Percentiles rank a stretch among this genome's conserved stretches.
Evolutionary conservation across 2,329 filamentous ascomycete species (phyloP).

Genomic region (Trichoderma pleuroti): DNA sequence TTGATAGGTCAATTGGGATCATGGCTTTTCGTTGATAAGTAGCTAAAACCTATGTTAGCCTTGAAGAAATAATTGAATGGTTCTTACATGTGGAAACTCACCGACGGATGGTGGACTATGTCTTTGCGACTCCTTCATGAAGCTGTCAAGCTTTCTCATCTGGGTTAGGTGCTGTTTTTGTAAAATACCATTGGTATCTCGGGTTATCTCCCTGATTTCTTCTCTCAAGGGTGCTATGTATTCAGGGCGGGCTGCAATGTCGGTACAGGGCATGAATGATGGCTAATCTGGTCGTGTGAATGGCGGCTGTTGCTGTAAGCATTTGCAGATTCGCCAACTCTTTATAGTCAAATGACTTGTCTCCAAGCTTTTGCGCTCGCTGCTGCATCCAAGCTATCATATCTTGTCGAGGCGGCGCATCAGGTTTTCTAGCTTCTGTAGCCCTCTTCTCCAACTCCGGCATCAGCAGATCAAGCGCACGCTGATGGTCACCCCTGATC

Average conservation of each 20-base stretch:
- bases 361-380: not conserved
- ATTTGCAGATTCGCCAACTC: constrained; percentile 42
- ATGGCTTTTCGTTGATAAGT: constrained; percentile 37
- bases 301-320: constrained; percentile 41
- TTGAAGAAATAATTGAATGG: not conserved
- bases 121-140: constrained; percentile 40
- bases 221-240: constrained; percentile 1
- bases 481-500: not conserved
- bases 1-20: constrained; percentile 42
- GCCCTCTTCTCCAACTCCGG: not conserved
- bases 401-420: not conserved
- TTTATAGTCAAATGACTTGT: not conserved
- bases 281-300: constrained; percentile 41
- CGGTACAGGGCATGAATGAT: constrained; percentile 36
- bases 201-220: not conserved
- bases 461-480: not conserved
- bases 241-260: constrained; percentile 46
- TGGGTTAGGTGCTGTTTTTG: constrained; percentile 18
- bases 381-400: not conserved
- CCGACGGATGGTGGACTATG: not conserved
- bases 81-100: not conserved
- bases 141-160: constrained; percentile 46
- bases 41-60: not conserved
- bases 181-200: not conserved
- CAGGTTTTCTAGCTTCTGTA: not conserved